Evolutionary conservation across 495 filamentous ascomycete genomes (phyloP).

Genomic region (Recurvomyces mirabilis): DNA sequence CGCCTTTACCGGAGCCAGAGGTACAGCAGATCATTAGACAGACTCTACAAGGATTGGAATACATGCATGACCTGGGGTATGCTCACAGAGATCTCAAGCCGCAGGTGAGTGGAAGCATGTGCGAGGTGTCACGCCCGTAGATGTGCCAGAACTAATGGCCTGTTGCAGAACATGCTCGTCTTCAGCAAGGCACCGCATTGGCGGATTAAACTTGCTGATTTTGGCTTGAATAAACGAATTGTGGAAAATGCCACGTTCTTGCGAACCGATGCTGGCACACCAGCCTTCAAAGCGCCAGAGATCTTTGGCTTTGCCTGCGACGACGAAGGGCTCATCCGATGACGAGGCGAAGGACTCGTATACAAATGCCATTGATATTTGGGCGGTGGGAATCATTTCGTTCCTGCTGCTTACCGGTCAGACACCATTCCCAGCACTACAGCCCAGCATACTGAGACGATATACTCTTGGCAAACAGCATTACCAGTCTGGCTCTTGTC

Average conservation of each 20-base stretch:
- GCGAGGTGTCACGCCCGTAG: no score
- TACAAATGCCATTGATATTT: background rate
- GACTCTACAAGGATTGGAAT: conserved; percentile 17
- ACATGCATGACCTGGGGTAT: conserved; percentile 23
- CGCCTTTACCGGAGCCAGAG: conserved; percentile 3
- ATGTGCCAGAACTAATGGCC: conserved; percentile 2
- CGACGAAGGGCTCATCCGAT: background rate
- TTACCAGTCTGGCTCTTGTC: no score
- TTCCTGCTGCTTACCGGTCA: background rate
- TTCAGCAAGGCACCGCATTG: conserved; percentile 16
- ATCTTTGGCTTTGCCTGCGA: conserved; percentile 15
- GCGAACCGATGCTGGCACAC: conserved; percentile 20
- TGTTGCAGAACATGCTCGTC: conserved; percentile 22
- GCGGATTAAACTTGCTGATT: conserved; percentile 23
- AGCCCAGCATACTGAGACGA: background rate
- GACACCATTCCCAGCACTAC: background rate
- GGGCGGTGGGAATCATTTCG: background rate
- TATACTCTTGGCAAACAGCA: no score
- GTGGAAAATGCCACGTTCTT: conserved; percentile 15
- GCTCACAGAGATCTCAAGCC: conserved; percentile 27
- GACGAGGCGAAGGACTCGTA: background rate
- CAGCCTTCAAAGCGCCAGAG: conserved; percentile 24
- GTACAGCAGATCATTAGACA: conserved; percentile 14
- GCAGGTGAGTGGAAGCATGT: no score
- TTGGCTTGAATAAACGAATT: conserved; percentile 20